Percentiles rank a stretch among this genome's conserved stretches.
Conservation (phyloP, 139 green algal genomes). For the Coelastrella sp. region DNA sequence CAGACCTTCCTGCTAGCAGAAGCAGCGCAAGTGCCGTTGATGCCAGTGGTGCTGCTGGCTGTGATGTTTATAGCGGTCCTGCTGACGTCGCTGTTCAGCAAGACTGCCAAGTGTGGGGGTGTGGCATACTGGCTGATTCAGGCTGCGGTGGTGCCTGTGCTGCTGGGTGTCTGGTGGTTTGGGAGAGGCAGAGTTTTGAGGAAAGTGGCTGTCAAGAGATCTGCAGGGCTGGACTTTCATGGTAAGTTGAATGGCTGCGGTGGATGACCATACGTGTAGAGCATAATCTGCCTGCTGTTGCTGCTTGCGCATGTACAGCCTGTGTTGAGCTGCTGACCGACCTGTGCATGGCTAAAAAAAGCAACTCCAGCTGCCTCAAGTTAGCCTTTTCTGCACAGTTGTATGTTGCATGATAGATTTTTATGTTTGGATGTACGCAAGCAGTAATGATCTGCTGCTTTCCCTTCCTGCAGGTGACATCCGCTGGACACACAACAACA, state of each 20-base stretch:
- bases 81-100: constrained; percentile 35
- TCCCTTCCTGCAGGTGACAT: not conserved
- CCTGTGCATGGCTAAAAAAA: too few species aligned
- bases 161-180: constrained; percentile 40
- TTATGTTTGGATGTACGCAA: too few species aligned
- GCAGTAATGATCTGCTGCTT: not conserved
- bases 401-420: too few species aligned
- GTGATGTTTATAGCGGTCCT: constrained; percentile 30
- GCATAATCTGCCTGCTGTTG: too few species aligned
- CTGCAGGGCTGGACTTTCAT: constrained; percentile 13
- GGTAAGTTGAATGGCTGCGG: not conserved
- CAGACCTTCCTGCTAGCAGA: not conserved
- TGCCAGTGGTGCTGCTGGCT: constrained; percentile 1
- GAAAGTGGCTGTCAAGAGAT: constrained; percentile 28
- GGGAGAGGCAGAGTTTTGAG: constrained; percentile 38
- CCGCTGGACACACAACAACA: constrained; percentile 51
- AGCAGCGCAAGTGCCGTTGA: constrained; percentile 8
- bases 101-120: constrained; percentile 50
- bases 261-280: too few species aligned
- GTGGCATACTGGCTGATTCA: constrained; percentile 59
- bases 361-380: too few species aligned
- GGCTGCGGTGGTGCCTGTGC: constrained; percentile 53
- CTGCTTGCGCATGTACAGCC: not conserved
- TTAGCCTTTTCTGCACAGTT: too few species aligned
- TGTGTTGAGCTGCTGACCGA: too few species aligned